phyloP scores from a whole-genome alignment of 2,329 filamentous ascomycete genomes.

The Fonsecaea pedrosoi region DNA sequence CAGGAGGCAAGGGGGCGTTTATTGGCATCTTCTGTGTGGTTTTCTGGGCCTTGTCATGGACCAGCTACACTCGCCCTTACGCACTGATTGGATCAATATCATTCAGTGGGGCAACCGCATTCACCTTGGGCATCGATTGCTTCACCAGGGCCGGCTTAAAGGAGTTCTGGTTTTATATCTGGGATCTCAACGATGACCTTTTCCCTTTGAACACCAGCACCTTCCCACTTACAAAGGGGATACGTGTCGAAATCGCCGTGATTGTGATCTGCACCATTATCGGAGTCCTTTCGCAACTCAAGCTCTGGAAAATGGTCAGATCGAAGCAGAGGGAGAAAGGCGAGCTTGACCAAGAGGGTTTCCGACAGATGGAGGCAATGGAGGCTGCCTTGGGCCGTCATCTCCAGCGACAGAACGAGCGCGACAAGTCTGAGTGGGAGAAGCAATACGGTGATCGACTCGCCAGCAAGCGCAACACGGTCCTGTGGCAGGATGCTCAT shows the following conservation, averaged over 20 bases:
- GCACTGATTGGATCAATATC: slow-evolving; percentile 77
- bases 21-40: slow-evolving; percentile 74
- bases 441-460: slow-evolving; percentile 71
- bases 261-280: slow-evolving; percentile 76
- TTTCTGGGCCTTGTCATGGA: slow-evolving; percentile 78
- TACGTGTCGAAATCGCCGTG: slow-evolving; percentile 81
- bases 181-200: slow-evolving; percentile 77
- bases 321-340: slow-evolving; percentile 57
- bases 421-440: slow-evolving; percentile 71
- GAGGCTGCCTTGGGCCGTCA: slow-evolving; percentile 74
- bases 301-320: slow-evolving; percentile 80
- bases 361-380: slow-evolving; percentile 64
- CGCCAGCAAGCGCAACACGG: slow-evolving; percentile 49
- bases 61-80: slow-evolving; percentile 76
- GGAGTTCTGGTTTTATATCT: slow-evolving; percentile 95
- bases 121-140: slow-evolving; percentile 86
- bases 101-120: slow-evolving; percentile 79
- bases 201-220: slow-evolving; percentile 79
- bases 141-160: slow-evolving; percentile 89
- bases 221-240: slow-evolving; percentile 85
- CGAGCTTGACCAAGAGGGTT: slow-evolving; percentile 57
- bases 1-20: slow-evolving; percentile 72
- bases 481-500: slow-evolving; percentile 59
- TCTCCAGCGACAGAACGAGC: slow-evolving; percentile 53
- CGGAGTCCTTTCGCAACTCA: slow-evolving; percentile 83